phyloP scores from a whole-genome alignment of 2,329 filamentous ascomycete species.

The Pseudocercospora vitis region DNA sequence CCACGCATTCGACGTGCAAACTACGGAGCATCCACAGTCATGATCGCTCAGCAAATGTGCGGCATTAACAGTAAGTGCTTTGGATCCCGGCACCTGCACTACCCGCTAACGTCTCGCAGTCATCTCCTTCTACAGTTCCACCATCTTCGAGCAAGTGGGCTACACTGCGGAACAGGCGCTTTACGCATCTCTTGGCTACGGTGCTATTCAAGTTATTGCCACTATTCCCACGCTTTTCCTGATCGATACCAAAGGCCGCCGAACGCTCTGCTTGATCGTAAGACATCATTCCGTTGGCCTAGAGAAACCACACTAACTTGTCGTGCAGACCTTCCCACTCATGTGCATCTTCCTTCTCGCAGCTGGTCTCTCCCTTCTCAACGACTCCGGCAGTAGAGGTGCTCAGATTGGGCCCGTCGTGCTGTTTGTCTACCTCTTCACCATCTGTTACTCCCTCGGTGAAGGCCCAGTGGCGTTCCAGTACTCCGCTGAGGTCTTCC shows the following conservation, averaged over 20 bases:
- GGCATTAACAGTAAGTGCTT: constrained; percentile 36
- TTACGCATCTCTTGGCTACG: constrained; percentile 46
- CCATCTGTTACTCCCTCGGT: constrained; percentile 52
- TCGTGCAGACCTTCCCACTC: constrained; percentile 47
- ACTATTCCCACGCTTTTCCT: constrained; percentile 48
- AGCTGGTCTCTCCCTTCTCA: constrained; percentile 45
- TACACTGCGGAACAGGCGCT: constrained; percentile 41
- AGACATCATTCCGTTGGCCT: constrained; percentile 4
- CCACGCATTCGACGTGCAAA: constrained; percentile 49
- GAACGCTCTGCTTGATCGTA: constrained; percentile 39
- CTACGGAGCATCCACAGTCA: constrained; percentile 39
- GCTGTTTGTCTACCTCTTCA: constrained; percentile 52
- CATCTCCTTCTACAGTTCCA: constrained; percentile 42
- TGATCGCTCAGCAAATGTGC: constrained; percentile 40
- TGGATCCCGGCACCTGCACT: no score
- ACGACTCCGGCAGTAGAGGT: constrained; percentile 29
- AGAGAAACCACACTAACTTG: constrained; percentile 2
- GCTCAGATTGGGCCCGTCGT: constrained; percentile 43
- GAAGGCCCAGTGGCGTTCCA: constrained; percentile 47
- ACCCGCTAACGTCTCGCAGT: constrained; percentile 26
- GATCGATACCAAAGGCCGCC: constrained; percentile 48
- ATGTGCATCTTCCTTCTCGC: constrained; percentile 54
- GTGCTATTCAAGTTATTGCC: constrained; percentile 48
- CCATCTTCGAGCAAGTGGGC: constrained; percentile 41
- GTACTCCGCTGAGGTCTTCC: constrained; percentile 48